phyloP scores from a whole-genome alignment of 352 stramenopile genomes.

The Globisporangium yorkense region DNA sequence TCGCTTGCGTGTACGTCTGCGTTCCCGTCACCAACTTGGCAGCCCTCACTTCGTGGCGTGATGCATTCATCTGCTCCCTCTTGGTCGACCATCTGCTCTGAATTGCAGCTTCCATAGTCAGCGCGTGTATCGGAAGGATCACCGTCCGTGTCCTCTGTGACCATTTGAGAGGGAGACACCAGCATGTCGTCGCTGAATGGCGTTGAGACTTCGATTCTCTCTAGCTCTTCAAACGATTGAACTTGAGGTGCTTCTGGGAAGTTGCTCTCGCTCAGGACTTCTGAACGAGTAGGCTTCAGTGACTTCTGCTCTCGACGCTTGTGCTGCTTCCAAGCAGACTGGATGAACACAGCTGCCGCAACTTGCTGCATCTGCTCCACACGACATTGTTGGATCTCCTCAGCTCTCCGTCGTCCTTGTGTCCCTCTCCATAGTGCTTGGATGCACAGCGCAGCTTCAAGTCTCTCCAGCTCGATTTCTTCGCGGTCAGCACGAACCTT shows the following conservation, averaged over 20 bases:
- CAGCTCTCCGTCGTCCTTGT: neutral
- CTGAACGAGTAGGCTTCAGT: neutral
- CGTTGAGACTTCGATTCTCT: no score
- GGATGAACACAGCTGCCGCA: neutral
- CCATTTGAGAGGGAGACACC: no score
- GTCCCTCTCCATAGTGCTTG: conserved; percentile 32
- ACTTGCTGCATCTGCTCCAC: neutral
- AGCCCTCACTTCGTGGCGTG: no score
- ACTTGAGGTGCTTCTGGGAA: neutral
- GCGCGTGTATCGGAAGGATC: no score
- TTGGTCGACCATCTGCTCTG: no score
- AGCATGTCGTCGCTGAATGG: no score
- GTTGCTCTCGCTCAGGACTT: neutral
- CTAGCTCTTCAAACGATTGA: neutral
- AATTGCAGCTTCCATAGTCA: no score
- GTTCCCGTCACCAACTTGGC: no score
- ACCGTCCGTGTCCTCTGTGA: no score
- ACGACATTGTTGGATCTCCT: neutral
- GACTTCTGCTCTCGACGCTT: neutral
- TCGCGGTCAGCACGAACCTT: neutral
- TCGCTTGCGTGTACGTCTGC: no score
- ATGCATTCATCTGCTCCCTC: no score
- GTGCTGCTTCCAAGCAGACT: neutral
- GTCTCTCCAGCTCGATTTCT: conserved; percentile 2
- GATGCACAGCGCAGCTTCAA: conserved; percentile 37